Conservation (phyloP, 1,139 yeast species). For the Magnusiomyces paraingens region DNA sequence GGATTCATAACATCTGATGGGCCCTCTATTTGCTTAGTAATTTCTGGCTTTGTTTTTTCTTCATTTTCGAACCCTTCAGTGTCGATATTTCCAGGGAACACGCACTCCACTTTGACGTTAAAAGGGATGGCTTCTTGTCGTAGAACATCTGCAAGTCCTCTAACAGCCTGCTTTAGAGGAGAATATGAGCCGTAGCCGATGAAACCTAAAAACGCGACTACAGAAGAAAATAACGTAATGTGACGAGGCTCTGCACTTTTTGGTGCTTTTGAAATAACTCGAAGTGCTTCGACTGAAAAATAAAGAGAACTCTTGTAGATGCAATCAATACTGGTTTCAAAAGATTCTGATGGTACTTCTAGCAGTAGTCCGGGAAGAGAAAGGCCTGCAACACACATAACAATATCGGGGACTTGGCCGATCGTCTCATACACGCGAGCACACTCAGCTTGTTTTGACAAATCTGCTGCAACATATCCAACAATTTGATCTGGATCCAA, state of each 20-base stretch:
- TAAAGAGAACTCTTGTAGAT: slow-evolving; percentile 73
- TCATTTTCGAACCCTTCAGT: slow-evolving; percentile 86
- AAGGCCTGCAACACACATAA: slow-evolving; percentile 84
- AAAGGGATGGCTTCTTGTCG: slow-evolving; percentile 76
- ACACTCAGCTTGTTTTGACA: slow-evolving; percentile 43
- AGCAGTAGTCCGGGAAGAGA: slow-evolving; percentile 72
- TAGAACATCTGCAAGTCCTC: slow-evolving; percentile 64
- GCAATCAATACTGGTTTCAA: slow-evolving; percentile 54
- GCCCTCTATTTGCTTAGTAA: slow-evolving; percentile 81
- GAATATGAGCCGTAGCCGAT: slow-evolving; percentile 90
- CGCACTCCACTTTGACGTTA: slow-evolving; percentile 47
- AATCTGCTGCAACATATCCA: slow-evolving; percentile 56
- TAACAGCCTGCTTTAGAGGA: slow-evolving; percentile 78
- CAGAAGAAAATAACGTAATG: slow-evolving; percentile 71
- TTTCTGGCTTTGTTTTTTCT: slow-evolving; percentile 76
- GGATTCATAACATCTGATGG: slow-evolving; percentile 66
- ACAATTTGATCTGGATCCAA: slow-evolving; percentile 33
- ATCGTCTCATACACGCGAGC: slow-evolving; percentile 37
- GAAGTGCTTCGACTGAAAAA: slow-evolving; percentile 53
- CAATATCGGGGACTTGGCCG: slow-evolving; percentile 52
- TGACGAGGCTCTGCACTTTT: slow-evolving; percentile 38
- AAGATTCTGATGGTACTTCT: slow-evolving; percentile 54
- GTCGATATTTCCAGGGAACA: slow-evolving; percentile 83
- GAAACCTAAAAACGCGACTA: slow-evolving; percentile 76
- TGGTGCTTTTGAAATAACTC: slow-evolving; percentile 35